Base-by-base conservation (phyloP, 257 asterid species). In the Avicennia marina region DNA sequence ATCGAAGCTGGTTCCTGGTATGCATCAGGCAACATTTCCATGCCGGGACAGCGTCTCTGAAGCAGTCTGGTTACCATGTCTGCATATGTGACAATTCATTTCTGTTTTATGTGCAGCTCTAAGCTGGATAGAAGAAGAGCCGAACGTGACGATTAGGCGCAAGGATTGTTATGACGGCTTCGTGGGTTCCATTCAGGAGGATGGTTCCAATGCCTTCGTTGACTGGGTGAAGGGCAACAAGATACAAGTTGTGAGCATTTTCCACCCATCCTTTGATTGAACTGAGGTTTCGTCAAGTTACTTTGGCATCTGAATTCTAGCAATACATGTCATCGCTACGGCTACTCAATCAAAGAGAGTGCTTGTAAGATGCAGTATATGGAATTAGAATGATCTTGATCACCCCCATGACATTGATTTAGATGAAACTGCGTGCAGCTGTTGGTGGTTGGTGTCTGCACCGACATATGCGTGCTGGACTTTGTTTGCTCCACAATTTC, bases 401-500 rank as follows among this genome's bases (percentile, higher is more conserved):
- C 8, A n/a, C 34, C 8, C 4, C 19, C 41, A 15, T 4, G 56
- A 11, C 25, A 8, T 60, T 65, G 51, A 64, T 9, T 53, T 13
- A 4, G 51, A 20, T 42, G 55, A 21, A 45, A 11, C 15, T 55
- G 15, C 32, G 63, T 40, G 53, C 29, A 85, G 95, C 39, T 82
- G 69, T 2, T 82, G 71, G 88, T 85, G 31, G 77, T 72, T 29
- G 91, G 95, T 6, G 22, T 72, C 31, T 85, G 95, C 75, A 85
- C 95, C 2, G 95, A 85, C 66, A 82, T 85, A 3, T 82, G 95
- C 9, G 95, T 85, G 53, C 71, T 85, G 63, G 95, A 85, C 72
- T 82, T 85, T n/a, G 86, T 80, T 17, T 77, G 89, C 71, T 82
- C 91, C 26, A 68, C 89, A 3, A 16, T 85, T 66, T 85, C 95